Evolutionary conservation across 2,329 filamentous ascomycete genomes (phyloP).

Genomic region (Rutstroemia sp.): DNA sequence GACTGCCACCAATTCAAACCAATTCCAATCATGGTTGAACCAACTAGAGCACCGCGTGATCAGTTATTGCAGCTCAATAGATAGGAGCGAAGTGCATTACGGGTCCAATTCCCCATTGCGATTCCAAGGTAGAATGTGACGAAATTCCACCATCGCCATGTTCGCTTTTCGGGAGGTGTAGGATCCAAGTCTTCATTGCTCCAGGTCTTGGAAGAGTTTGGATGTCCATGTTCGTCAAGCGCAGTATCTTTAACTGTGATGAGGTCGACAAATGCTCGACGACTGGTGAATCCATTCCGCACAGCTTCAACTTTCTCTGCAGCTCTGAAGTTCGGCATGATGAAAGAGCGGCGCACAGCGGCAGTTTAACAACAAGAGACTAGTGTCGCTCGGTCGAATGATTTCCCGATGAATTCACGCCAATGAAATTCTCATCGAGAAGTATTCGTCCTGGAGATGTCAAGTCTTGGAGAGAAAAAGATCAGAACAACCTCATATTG

Average conservation of each 20-base stretch:
- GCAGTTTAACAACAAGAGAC: neutral
- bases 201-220: constrained; percentile 14
- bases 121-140: constrained; percentile 34
- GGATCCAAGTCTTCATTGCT: constrained; percentile 31
- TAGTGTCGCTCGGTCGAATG: too few species aligned
- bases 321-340: neutral
- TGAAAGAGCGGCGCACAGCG: constrained; percentile 8
- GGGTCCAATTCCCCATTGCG: constrained; percentile 37
- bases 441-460: neutral
- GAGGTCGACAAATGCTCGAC: constrained; percentile 16
- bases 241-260: constrained; percentile 19
- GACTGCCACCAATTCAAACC: constrained; percentile 39
- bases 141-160: constrained; percentile 34
- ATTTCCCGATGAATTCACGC: too few species aligned
- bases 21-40: constrained; percentile 34
- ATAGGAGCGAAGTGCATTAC: neutral
- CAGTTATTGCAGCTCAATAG: neutral
- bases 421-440: neutral
- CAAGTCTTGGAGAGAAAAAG: neutral
- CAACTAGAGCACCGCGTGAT: constrained; percentile 16
- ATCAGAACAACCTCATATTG: neutral
- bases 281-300: constrained; percentile 18
- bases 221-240: constrained; percentile 22
- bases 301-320: constrained; percentile 14
- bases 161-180: constrained; percentile 4